phyloP scores from a whole-genome alignment of 2,329 filamentous ascomycete genomes.

The Diaporthe helianthi region DNA sequence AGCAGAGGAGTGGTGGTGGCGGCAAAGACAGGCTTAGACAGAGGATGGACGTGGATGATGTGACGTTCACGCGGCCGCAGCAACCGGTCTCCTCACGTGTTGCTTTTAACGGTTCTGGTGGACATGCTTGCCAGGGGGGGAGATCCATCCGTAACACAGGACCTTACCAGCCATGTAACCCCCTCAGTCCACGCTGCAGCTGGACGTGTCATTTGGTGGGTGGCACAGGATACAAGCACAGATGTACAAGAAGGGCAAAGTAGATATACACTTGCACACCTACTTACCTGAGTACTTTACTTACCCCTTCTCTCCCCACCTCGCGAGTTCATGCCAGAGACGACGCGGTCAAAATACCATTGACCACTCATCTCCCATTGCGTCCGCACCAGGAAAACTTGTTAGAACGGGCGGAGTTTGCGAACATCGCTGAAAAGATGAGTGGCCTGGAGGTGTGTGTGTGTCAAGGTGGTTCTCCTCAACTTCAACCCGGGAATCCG shows the following conservation, averaged over 20 bases:
- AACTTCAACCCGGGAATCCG: not conserved
- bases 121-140: not conserved
- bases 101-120: not conserved
- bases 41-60: not conserved
- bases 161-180: not conserved
- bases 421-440: not conserved
- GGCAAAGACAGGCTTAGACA: not conserved
- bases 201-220: conserved; percentile 22
- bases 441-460: not conserved
- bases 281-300: too few relatives aligned
- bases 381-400: not conserved
- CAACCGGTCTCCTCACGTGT: not conserved
- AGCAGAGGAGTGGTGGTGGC: not conserved
- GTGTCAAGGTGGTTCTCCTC: not conserved
- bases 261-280: conserved; percentile 16
- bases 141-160: conserved; percentile 2
- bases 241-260: conserved; percentile 13
- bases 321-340: not conserved
- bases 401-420: not conserved
- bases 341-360: not conserved
- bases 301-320: not conserved
- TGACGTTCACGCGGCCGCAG: not conserved
- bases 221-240: conserved; percentile 30
- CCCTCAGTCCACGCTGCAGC: not conserved
- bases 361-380: not conserved